These are phyloP conservation scores for Juglanconis juglandina DNA, from an alignment of 2,329 filamentous ascomycete genomes.

Conservation along the genomic window DNA sequence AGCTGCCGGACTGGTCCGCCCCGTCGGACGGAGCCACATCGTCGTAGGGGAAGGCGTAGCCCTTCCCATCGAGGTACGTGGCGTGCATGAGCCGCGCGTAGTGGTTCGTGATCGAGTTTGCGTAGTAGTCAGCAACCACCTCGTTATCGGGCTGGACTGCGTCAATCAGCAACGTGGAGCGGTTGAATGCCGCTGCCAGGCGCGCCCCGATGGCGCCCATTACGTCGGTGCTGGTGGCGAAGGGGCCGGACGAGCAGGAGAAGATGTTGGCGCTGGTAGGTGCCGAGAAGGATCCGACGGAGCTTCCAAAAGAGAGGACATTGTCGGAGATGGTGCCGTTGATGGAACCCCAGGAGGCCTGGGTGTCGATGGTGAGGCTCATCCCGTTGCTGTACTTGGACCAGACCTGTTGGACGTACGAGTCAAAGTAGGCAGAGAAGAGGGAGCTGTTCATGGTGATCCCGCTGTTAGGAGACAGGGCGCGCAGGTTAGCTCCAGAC, in stretches of 20 bases:
- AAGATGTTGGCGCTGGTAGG: conserved; percentile 50
- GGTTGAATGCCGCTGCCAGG: conserved; percentile 72
- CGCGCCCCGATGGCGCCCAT: conserved; percentile 66
- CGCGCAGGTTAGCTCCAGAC: conserved; percentile 39
- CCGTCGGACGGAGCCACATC: conserved; percentile 58
- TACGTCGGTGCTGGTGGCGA: conserved; percentile 42
- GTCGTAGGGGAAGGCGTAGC: conserved; percentile 71
- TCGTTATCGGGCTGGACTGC: conserved; percentile 51
- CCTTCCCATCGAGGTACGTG: conserved; percentile 54
- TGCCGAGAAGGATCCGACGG: conserved; percentile 39
- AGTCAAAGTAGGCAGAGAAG: conserved; percentile 48
- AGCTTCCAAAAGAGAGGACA: conserved; percentile 40
- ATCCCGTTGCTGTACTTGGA: conserved; percentile 38
- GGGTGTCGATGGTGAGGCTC: conserved; percentile 51
- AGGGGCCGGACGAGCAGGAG: conserved; percentile 54
- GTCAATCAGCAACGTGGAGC: conserved; percentile 61
- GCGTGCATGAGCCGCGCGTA: conserved; percentile 64
- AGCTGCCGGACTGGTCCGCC: conserved; percentile 59
- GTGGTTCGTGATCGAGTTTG: conserved; percentile 57
- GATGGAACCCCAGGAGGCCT: conserved; percentile 30
- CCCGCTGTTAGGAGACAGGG: conserved; percentile 51
- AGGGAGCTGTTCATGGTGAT: conserved; percentile 40
- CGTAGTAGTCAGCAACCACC: conserved; percentile 49
- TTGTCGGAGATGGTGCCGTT: conserved; percentile 48
- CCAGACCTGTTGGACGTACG: conserved; percentile 53